A percentile compares a stretch with the other conserved stretches of the same genome.
phyloP scores from a whole-genome alignment of 2,329 filamentous ascomycete genomes.

The Scedosporium minutisporum region DNA sequence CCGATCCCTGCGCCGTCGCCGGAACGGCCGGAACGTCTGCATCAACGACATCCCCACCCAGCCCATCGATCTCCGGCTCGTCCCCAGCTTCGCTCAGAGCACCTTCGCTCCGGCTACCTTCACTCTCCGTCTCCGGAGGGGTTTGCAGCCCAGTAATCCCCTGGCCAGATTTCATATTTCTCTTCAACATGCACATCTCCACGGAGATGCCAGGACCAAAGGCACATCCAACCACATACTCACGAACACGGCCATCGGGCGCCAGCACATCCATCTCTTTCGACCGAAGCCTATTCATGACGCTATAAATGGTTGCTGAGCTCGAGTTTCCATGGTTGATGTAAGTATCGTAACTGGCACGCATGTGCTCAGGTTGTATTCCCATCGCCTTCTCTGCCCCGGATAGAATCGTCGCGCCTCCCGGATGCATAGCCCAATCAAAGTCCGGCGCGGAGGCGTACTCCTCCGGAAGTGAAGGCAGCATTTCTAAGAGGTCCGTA shows the following conservation, averaged over 20 bases:
- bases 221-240: conserved; percentile 56
- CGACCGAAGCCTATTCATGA: conserved; percentile 49
- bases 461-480: conserved; percentile 29
- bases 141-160: conserved; percentile 35
- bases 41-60: not conserved
- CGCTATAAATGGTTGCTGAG: conserved; percentile 59
- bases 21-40: not conserved
- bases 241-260: conserved; percentile 35
- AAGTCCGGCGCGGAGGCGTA: conserved; percentile 46
- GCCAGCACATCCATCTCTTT: conserved; percentile 51
- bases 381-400: conserved; percentile 50
- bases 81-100: conserved; percentile 23
- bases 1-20: not conserved
- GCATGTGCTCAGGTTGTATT: conserved; percentile 53
- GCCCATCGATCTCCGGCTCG: conserved; percentile 10
- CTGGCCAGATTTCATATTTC: conserved; percentile 14
- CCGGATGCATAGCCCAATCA: conserved; percentile 67
- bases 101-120: conserved; percentile 27
- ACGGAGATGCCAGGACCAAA: conserved; percentile 62
- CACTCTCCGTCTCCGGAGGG: conserved; percentile 45
- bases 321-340: conserved; percentile 59
- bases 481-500: conserved; percentile 32
- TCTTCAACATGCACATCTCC: conserved; percentile 58
- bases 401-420: conserved; percentile 55
- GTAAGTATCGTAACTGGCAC: conserved; percentile 61